These are phyloP conservation scores for Syzygium grande DNA, from an alignment of 345 rosid species.

Conservation along the genomic window DNA sequence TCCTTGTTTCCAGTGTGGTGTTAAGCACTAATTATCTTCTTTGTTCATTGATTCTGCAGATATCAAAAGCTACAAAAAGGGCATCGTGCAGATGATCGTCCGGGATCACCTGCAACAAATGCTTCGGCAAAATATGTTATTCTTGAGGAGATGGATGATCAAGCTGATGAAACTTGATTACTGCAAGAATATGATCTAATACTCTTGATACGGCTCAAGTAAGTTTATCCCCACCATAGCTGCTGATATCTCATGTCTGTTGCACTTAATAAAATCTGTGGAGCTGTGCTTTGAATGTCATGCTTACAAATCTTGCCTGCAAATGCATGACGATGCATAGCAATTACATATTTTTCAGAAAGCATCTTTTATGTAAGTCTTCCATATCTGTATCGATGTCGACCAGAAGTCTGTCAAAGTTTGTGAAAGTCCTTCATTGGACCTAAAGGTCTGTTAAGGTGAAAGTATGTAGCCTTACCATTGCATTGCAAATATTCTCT, in stretches of 20 bases:
- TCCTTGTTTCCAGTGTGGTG: background rate
- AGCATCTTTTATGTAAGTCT: too few relatives aligned
- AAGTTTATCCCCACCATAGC: background rate
- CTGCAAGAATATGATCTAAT: background rate
- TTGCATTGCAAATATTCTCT: too few relatives aligned
- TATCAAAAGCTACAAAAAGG: constrained; percentile 60
- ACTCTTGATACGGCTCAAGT: background rate
- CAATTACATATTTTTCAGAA: background rate
- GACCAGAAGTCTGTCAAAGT: too few relatives aligned
- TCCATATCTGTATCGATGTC: too few relatives aligned
- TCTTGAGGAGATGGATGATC: constrained; percentile 81
- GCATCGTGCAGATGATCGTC: constrained; percentile 24
- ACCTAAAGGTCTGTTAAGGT: too few relatives aligned
- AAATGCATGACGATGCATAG: background rate
- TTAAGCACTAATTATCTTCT: background rate
- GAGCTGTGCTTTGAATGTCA: background rate
- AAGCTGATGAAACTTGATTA: constrained; percentile 32
- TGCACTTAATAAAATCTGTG: background rate
- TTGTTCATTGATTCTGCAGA: constrained; percentile 20
- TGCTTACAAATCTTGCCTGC: background rate
- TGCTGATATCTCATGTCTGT: background rate
- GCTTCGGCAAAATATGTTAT: constrained; percentile 68
- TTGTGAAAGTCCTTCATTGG: too few relatives aligned
- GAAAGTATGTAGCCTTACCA: too few relatives aligned
- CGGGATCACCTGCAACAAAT: constrained; percentile 10